These are phyloP conservation scores for Auricularia sp. DNA, from an alignment of 768 basidiomycete species.

Conservation along the genomic window DNA sequence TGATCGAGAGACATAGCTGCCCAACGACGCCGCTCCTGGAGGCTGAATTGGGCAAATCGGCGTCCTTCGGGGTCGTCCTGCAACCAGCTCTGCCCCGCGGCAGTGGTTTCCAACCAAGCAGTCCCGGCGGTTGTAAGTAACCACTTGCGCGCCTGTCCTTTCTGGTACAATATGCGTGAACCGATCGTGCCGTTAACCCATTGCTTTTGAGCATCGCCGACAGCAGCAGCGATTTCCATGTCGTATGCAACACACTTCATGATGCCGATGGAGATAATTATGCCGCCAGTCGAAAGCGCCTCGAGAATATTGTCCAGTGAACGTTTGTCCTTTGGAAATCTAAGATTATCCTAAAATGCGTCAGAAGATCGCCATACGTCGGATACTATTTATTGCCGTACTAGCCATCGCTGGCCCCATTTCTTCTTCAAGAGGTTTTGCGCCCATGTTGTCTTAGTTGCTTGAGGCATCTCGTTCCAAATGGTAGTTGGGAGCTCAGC, in stretches of 20 bases:
- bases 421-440: not conserved
- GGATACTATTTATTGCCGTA: not conserved
- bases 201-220: not conserved
- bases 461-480: not conserved
- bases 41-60: not conserved
- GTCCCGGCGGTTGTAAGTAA: not conserved
- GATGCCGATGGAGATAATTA: not conserved
- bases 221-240: not conserved
- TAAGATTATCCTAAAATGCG: not conserved
- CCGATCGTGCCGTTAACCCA: not conserved
- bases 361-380: not conserved
- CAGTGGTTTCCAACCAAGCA: not conserved
- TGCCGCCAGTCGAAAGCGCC: not conserved
- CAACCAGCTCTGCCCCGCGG: not conserved
- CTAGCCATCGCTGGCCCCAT: not conserved
- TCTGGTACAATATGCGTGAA: not conserved
- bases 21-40: not conserved
- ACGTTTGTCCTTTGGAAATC: not conserved
- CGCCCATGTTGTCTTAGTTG: not conserved
- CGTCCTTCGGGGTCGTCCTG: not conserved
- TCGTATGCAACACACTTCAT: not conserved
- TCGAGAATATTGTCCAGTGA: not conserved
- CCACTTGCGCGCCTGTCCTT: not conserved
- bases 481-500: not conserved
- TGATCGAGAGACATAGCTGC: not conserved